These are phyloP conservation scores for Aspergillus caelatus DNA, from an alignment of 2,329 filamentous ascomycete genomes.

Conservation along the genomic window DNA sequence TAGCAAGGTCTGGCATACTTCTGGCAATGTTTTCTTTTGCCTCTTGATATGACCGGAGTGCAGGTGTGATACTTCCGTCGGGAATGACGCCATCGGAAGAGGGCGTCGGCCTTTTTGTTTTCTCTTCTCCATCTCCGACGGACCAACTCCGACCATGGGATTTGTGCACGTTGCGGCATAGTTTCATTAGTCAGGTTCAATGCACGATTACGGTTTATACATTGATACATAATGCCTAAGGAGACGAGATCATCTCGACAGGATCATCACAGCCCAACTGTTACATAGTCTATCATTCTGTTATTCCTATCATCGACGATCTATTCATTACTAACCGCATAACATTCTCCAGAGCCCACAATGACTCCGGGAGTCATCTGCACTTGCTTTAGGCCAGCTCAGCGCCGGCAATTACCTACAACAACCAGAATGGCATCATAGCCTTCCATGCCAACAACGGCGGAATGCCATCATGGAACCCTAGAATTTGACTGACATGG, in stretches of 20 bases:
- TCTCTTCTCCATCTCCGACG: not conserved
- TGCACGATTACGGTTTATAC: not conserved
- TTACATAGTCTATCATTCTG: not conserved
- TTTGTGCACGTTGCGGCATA: not conserved
- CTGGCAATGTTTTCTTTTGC: not conserved
- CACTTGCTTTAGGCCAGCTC: not conserved
- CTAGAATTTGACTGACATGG: not conserved
- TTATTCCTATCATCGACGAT: not conserved
- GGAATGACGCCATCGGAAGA: slow-evolving; percentile 2
- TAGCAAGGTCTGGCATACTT: not conserved
- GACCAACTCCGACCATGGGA: not conserved
- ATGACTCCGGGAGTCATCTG: not conserved
- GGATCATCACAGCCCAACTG: not conserved
- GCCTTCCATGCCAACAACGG: not conserved
- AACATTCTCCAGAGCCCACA: not conserved
- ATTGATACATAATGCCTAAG: not conserved
- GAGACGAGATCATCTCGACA: not conserved
- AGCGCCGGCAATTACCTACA: not conserved
- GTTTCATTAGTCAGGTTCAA: not conserved
- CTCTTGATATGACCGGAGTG: not conserved
- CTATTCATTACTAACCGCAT: not conserved
- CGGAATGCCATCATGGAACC: not conserved
- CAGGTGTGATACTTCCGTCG: not conserved
- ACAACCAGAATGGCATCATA: not conserved
- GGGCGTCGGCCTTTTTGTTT: not conserved